Conservation (phyloP, 352 stramenopile species). For the Phytophthora pini region DNA sequence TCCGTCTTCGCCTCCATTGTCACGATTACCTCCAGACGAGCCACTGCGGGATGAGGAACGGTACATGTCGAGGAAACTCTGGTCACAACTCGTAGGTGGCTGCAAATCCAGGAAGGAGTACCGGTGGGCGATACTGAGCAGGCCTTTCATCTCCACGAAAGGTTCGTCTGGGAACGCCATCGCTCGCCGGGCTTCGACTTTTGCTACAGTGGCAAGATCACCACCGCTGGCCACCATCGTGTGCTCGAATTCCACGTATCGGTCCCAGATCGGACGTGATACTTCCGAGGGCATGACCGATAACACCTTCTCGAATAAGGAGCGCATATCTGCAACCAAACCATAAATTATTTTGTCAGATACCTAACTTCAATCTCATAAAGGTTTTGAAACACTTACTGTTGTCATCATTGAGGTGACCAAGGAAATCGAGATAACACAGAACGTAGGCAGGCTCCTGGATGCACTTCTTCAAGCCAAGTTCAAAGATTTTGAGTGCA, state of each 20-base stretch:
- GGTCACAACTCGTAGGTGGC: slow-evolving; percentile 61
- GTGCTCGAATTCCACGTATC: slow-evolving; percentile 89
- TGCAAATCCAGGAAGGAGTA: slow-evolving; percentile 85
- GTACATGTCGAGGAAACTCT: slow-evolving; percentile 87
- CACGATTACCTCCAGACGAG: slow-evolving; percentile 24
- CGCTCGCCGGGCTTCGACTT: slow-evolving; percentile 80
- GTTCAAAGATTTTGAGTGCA: slow-evolving; percentile 89
- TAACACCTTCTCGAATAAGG: slow-evolving; percentile 89
- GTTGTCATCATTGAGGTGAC: slow-evolving; percentile 90
- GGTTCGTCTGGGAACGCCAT: slow-evolving; percentile 79
- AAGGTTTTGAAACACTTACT: slow-evolving; percentile 52
- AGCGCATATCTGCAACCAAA: slow-evolving; percentile 78
- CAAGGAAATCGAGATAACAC: slow-evolving; percentile 88
- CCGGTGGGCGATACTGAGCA: slow-evolving; percentile 79
- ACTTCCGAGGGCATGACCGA: slow-evolving; percentile 85
- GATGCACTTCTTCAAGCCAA: slow-evolving; percentile 90
- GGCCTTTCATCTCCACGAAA: slow-evolving; percentile 83
- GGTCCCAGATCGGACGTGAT: slow-evolving; percentile 86
- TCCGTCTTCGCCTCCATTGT: slow-evolving; percentile 21
- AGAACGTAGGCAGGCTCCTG: slow-evolving; percentile 85
- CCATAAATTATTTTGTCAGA: slow-evolving; percentile 8
- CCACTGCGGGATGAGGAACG: slow-evolving; percentile 42
- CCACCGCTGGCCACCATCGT: slow-evolving; percentile 87
- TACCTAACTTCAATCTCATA: not conserved
- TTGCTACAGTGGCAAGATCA: slow-evolving; percentile 83